These are phyloP conservation scores for Raphanus hybrid DNA, from an alignment of 441 rosid species.

Conservation along the genomic window DNA sequence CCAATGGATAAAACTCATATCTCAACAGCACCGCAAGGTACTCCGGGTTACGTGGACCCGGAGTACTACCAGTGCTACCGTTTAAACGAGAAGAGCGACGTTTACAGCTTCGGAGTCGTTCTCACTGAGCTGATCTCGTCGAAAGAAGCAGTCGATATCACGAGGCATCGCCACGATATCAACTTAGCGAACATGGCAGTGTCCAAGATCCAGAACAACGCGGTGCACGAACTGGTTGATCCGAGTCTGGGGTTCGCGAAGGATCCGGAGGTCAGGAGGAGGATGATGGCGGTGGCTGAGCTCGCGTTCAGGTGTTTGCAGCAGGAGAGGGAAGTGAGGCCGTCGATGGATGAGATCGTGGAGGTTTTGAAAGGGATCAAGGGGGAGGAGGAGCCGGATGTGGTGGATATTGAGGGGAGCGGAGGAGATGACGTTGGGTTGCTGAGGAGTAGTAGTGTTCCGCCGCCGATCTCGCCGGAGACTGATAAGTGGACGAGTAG, in stretches of 20 bases:
- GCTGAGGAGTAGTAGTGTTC: constrained; percentile 42
- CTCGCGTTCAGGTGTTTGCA: not conserved
- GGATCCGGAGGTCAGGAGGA: not conserved
- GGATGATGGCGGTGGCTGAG: constrained; percentile 20
- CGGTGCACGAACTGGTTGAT: not conserved
- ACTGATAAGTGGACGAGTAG: constrained; percentile 65
- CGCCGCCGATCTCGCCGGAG: constrained; percentile 63
- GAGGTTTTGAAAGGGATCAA: constrained; percentile 41
- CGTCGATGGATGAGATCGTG: constrained; percentile 3
- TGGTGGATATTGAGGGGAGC: constrained; percentile 46
- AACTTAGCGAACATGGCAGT: not conserved
- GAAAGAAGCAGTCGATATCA: not conserved
- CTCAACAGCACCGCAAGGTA: not conserved
- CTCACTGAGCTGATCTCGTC: not conserved
- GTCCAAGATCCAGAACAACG: not conserved
- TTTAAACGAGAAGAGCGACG: not conserved
- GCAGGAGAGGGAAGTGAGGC: constrained; percentile 6
- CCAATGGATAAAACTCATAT: not conserved
- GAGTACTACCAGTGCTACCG: not conserved
- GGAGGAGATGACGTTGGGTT: constrained; percentile 55
- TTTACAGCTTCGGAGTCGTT: not conserved
- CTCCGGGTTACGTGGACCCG: not conserved
- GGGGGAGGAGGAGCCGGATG: constrained; percentile 39
- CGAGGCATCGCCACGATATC: not conserved
- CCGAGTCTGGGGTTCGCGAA: not conserved